Conservation (phyloP, 2,329 filamentous ascomycete species). For the Fusarium nanum region DNA sequence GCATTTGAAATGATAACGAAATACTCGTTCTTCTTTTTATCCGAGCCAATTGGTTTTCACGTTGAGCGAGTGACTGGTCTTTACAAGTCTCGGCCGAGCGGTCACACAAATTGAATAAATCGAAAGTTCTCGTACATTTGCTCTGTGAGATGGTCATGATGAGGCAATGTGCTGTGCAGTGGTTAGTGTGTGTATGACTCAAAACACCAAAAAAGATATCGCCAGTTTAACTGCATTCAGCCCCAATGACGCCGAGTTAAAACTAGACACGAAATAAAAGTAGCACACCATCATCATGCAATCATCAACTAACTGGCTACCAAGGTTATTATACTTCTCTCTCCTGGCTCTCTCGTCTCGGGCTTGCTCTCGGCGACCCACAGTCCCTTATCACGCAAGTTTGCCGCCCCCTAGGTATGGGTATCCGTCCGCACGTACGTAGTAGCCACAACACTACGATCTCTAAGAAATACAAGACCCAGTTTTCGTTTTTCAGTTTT, state of each 20-base stretch:
- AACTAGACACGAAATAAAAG: not conserved
- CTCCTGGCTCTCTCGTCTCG: constrained; percentile 40
- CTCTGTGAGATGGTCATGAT: not conserved
- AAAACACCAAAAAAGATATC: constrained; percentile 38
- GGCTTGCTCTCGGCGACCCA: constrained; percentile 49
- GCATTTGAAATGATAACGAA: constrained; percentile 29
- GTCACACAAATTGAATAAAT: not conserved
- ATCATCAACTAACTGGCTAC: constrained; percentile 7
- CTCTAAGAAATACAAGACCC: constrained; percentile 31
- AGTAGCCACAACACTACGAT: constrained; percentile 23
- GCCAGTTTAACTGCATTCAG: constrained; percentile 11
- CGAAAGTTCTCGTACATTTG: not conserved
- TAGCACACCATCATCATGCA: constrained; percentile 35
- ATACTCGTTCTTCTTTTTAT: constrained; percentile 23
- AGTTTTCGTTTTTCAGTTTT: constrained; percentile 43
- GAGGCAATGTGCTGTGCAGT: not conserved
- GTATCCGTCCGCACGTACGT: not conserved
- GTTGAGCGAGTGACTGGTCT: constrained; percentile 18
- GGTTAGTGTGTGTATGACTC: constrained; percentile 10
- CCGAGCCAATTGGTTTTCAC: constrained; percentile 38
- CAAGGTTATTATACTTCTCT: constrained; percentile 5
- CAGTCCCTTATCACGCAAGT: constrained; percentile 45
- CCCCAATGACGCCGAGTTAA: constrained; percentile 12
- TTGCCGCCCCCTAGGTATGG: constrained; percentile 18
- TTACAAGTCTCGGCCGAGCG: constrained; percentile 7